phyloP scores from a whole-genome alignment of 176 grass and related monocot species.

The Avena eriantha region DNA sequence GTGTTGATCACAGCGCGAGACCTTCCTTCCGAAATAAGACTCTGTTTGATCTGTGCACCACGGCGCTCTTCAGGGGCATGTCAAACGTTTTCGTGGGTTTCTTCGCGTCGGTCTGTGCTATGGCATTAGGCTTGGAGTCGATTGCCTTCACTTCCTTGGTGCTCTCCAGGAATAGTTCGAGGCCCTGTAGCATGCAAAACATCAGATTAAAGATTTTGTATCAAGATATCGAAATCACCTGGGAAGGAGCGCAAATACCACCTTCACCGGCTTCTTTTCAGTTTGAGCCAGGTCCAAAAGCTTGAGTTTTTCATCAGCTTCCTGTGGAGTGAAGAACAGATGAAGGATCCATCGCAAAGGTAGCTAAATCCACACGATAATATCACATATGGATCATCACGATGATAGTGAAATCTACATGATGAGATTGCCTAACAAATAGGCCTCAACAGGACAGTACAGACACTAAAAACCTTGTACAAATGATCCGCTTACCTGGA shows the following conservation, averaged over 20 bases:
- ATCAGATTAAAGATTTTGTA: slow-evolving; percentile 1
- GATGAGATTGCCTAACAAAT: not conserved
- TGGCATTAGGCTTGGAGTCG: slow-evolving; percentile 41
- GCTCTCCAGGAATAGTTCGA: slow-evolving; percentile 61
- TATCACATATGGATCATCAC: not conserved
- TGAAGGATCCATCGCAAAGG: slow-evolving; percentile 11
- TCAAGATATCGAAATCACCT: not conserved
- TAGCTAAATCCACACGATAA: not conserved
- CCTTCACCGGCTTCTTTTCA: slow-evolving; percentile 66
- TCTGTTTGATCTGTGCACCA: slow-evolving; percentile 73
- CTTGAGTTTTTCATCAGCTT: slow-evolving; percentile 77
- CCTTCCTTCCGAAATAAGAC: slow-evolving; percentile 66
- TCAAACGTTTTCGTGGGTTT: slow-evolving; percentile 51
- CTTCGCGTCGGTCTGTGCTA: slow-evolving; percentile 41
- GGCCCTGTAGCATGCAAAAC: slow-evolving; percentile 46
- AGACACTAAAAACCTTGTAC: not conserved
- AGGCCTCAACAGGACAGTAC: slow-evolving; percentile 12
- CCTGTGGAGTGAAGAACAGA: slow-evolving; percentile 54
- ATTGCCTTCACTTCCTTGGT: slow-evolving; percentile 34
- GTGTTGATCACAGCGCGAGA: slow-evolving; percentile 57
- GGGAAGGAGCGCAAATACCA: not conserved
- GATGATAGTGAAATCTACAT: not conserved
- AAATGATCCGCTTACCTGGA: slow-evolving; percentile 54
- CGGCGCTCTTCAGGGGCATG: slow-evolving; percentile 28
- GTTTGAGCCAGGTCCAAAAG: slow-evolving; percentile 55